Percentiles rank a stretch among this genome's conserved stretches.
Conservation (phyloP, 805 yeast genomes). For the Candida endomychidarum region DNA sequence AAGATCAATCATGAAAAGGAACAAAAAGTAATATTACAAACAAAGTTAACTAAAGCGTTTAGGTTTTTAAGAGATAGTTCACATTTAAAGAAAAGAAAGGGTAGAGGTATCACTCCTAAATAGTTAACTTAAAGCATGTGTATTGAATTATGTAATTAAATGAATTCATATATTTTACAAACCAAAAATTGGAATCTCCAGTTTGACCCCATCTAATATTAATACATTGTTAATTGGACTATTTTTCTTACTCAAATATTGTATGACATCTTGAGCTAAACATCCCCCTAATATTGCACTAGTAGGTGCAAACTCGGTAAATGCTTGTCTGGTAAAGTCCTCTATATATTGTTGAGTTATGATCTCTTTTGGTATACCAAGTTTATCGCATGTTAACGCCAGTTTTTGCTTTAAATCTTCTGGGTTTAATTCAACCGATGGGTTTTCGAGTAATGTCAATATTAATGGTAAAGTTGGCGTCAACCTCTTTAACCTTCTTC, state of each 20-base stretch:
- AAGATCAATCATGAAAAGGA: conserved; percentile 25
- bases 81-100: conserved; percentile 42
- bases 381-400: conserved; percentile 28
- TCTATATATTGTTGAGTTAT: conserved; percentile 43
- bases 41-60: conserved; percentile 32
- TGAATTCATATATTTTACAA: conserved; percentile 25
- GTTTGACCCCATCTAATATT: conserved; percentile 67
- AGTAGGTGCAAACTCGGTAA: conserved; percentile 74
- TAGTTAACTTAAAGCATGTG: too few relatives aligned
- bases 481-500: conserved; percentile 48
- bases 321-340: conserved; percentile 47
- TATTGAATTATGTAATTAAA: too few relatives aligned
- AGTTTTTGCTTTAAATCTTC: conserved; percentile 30
- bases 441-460: conserved; percentile 54
- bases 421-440: conserved; percentile 26
- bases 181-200: conserved; percentile 75
- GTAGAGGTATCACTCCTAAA: conserved; percentile 38
- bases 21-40: conserved; percentile 24
- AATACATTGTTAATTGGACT: conserved; percentile 80
- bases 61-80: conserved; percentile 39
- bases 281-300: conserved; percentile 90
- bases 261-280: conserved; percentile 86
- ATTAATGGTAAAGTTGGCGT: conserved; percentile 60
- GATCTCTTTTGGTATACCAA: conserved; percentile 40
- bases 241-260: conserved; percentile 71